Conservation (phyloP, 2,329 filamentous ascomycete species). For the Cytospora schulzeri region DNA sequence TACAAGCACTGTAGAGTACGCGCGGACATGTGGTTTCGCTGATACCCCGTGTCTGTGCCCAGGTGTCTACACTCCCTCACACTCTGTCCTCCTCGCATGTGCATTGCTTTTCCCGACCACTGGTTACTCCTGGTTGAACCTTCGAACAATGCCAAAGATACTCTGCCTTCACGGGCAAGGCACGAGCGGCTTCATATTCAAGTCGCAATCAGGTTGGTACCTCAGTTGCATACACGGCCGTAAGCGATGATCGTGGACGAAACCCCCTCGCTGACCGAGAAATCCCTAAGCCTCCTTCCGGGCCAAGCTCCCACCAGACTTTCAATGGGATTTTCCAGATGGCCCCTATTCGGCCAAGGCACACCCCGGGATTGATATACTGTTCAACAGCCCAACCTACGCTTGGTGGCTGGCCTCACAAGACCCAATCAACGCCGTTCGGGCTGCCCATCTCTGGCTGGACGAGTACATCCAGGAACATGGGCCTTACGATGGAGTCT, state of each 20-base stretch:
- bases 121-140: neutral
- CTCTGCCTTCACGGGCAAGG: constrained; percentile 43
- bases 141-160: constrained; percentile 28
- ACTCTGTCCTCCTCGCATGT: neutral
- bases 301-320: constrained; percentile 36
- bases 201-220: constrained; percentile 40
- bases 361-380: constrained; percentile 38
- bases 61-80: neutral
- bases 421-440: constrained; percentile 36
- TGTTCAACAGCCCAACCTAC: constrained; percentile 36
- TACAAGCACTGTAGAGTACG: constrained; percentile 4
- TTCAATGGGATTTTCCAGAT: constrained; percentile 40
- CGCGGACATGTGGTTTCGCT: neutral
- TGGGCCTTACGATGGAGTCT: constrained; percentile 40
- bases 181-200: constrained; percentile 41
- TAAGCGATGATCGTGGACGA: neutral
- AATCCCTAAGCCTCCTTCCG: constrained; percentile 38
- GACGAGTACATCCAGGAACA: constrained; percentile 37
- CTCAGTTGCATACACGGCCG: neutral
- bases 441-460: constrained; percentile 41
- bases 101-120: neutral
- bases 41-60: neutral
- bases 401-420: constrained; percentile 35
- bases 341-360: constrained; percentile 37
- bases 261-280: constrained; percentile 3